A percentile compares a stretch with the other conserved stretches of the same genome.
phyloP scores from a whole-genome alignment of 495 filamentous ascomycete species.

The Mytilinidion resinicola region DNA sequence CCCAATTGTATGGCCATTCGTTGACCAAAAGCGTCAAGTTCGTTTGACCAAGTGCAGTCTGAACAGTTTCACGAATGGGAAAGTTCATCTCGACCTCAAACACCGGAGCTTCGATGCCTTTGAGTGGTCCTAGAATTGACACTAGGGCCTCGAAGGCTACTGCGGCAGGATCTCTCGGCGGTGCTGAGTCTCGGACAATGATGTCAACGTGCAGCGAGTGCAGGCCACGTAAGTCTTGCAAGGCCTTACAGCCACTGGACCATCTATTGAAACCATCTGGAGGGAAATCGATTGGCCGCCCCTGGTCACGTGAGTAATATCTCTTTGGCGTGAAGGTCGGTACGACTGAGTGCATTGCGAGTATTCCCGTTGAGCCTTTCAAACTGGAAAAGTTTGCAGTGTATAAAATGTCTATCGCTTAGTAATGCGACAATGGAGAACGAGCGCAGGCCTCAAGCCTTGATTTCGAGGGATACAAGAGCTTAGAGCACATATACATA shows the following conservation, averaged over 20 bases:
- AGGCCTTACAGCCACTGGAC: neutral
- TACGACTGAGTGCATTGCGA: neutral
- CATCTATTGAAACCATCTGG: slow-evolving; percentile 1
- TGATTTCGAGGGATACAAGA: too few species aligned
- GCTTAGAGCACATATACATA: neutral
- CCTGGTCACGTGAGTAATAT: neutral
- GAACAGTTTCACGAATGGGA: too few species aligned
- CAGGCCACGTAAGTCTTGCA: slow-evolving; percentile 1
- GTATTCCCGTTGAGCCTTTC: slow-evolving; percentile 3
- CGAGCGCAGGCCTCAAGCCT: too few species aligned
- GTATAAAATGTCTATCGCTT: slow-evolving; percentile 11
- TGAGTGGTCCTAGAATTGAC: slow-evolving; percentile 7
- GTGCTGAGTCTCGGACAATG: neutral
- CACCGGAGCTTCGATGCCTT: neutral
- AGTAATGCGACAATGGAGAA: too few species aligned
- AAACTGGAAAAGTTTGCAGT: slow-evolving; percentile 3
- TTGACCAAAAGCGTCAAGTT: too few species aligned
- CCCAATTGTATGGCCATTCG: too few species aligned
- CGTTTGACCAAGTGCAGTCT: too few species aligned
- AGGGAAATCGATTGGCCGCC: neutral
- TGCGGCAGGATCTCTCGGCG: neutral
- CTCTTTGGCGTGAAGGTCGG: neutral
- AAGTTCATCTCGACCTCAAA: slow-evolving; percentile 11
- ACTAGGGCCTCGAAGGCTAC: neutral
- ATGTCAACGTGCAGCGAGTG: slow-evolving; percentile 4